A percentile compares a stretch with the other conserved stretches of the same genome.
These are phyloP conservation scores for Saccharomyces pastorianus DNA, from an alignment of 1,139 yeast species.

Conservation along the genomic window DNA sequence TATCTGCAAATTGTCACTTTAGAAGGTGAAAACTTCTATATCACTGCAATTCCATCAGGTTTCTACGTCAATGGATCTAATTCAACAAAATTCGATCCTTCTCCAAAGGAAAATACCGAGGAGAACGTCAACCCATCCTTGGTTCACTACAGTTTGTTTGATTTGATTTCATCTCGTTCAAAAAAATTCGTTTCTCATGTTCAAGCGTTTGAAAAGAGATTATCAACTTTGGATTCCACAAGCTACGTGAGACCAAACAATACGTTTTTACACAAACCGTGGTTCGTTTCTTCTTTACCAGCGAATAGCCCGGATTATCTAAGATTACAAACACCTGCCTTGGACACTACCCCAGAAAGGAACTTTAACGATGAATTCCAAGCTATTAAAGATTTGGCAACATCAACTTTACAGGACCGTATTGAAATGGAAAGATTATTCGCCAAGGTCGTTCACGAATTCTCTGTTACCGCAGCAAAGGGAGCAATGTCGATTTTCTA, in stretches of 20 bases:
- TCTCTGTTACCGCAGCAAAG: constrained; percentile 63
- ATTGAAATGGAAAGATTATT: constrained; percentile 69
- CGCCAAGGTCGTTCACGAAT: constrained; percentile 67
- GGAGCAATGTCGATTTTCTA: constrained; percentile 72
- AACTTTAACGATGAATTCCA: constrained; percentile 94
- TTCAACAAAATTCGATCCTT: constrained; percentile 61
- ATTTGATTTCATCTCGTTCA: constrained; percentile 30
- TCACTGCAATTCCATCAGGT: constrained; percentile 73
- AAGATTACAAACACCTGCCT: constrained; percentile 21
- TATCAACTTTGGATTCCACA: constrained; percentile 45
- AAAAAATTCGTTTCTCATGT: constrained; percentile 35
- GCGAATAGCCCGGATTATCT: constrained; percentile 24
- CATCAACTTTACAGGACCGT: constrained; percentile 51
- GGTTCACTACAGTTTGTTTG: constrained; percentile 31
- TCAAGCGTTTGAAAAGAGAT: constrained; percentile 34
- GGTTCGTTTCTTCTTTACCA: constrained; percentile 49
- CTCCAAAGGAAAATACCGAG: constrained; percentile 33
- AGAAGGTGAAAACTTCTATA: constrained; percentile 70
- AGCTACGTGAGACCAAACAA: constrained; percentile 54
- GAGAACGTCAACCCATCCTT: constrained; percentile 9
- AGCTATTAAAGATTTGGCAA: constrained; percentile 64
- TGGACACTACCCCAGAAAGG: constrained; percentile 34
- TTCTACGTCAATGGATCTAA: constrained; percentile 70
- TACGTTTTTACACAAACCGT: constrained; percentile 58
- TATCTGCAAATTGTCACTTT: constrained; percentile 69